Percentiles rank a stretch among this genome's conserved stretches.
phyloP scores from a whole-genome alignment of 345 rosid genomes.

The Hypericum androsaemum region DNA sequence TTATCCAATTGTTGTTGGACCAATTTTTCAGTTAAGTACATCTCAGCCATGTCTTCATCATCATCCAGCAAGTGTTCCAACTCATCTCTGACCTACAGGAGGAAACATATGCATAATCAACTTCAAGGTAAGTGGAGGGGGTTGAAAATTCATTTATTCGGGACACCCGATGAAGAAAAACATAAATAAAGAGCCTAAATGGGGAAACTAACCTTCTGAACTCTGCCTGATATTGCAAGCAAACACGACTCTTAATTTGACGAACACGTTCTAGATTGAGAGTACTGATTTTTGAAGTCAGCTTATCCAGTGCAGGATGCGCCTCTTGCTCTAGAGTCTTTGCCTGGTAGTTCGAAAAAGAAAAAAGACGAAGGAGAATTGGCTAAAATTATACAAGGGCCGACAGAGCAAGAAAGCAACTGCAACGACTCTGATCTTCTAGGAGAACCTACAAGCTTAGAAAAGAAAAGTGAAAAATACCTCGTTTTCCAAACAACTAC shows the following conservation, averaged over 20 bases:
- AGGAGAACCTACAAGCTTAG: no score
- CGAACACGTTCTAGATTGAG: conserved; percentile 67
- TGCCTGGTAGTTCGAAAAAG: conserved; percentile 26
- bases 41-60: conserved; percentile 51
- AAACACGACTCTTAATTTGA: conserved; percentile 70
- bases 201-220: conserved; percentile 47
- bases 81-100: conserved; percentile 43
- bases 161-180: no score
- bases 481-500: conserved; percentile 63
- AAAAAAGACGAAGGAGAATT: neutral
- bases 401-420: neutral
- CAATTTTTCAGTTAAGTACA: conserved; percentile 44
- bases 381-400: neutral
- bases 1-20: conserved; percentile 19
- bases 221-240: conserved; percentile 58
- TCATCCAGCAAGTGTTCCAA: conserved; percentile 53
- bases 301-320: conserved; percentile 73
- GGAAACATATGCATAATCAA: no score
- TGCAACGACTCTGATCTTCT: no score
- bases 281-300: conserved; percentile 69
- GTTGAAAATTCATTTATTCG: no score
- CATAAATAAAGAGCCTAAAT: no score
- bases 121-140: no score
- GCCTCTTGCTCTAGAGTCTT: conserved; percentile 62
- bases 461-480: conserved; percentile 18